phyloP scores from a whole-genome alignment of 352 stramenopile genomes.

The Hyaloperonospora arabidopsidis region DNA sequence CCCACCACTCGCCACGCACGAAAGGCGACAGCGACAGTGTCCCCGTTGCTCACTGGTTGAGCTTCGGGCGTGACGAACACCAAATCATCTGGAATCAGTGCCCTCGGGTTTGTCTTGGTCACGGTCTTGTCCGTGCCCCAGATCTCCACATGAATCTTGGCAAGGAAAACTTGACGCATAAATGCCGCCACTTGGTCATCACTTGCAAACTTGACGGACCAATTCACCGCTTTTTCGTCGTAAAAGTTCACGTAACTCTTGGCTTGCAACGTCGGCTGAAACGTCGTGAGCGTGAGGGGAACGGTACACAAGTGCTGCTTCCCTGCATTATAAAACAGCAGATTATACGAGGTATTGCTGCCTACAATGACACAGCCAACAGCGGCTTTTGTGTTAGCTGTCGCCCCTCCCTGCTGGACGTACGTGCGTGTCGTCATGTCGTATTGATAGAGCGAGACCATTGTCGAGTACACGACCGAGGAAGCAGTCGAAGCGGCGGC shows the following conservation, averaged over 20 bases:
- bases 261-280: constrained; percentile 62
- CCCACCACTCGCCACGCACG: constrained; percentile 72
- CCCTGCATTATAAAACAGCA: constrained; percentile 67
- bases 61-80: constrained; percentile 33
- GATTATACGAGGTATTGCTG: constrained; percentile 50
- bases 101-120: constrained; percentile 37
- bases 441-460: constrained; percentile 72
- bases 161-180: constrained; percentile 59
- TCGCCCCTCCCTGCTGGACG: constrained; percentile 38
- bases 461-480: constrained; percentile 56
- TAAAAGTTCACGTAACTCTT: constrained; percentile 84
- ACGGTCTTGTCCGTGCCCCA: constrained; percentile 56
- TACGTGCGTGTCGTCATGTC: constrained; percentile 50
- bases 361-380: constrained; percentile 72
- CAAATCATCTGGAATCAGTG: constrained; percentile 48
- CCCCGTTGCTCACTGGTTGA: constrained; percentile 34
- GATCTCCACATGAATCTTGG: constrained; percentile 76
- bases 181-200: constrained; percentile 59
- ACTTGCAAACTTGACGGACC: constrained; percentile 64
- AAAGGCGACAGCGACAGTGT: constrained; percentile 60
- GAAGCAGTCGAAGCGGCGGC: constrained; percentile 20
- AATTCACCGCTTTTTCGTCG: constrained; percentile 59
- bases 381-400: constrained; percentile 24
- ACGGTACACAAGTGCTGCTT: constrained; percentile 61
- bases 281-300: constrained; percentile 39